These are phyloP conservation scores for Trametes coccinea DNA, from an alignment of 768 basidiomycete genomes.

Conservation along the genomic window DNA sequence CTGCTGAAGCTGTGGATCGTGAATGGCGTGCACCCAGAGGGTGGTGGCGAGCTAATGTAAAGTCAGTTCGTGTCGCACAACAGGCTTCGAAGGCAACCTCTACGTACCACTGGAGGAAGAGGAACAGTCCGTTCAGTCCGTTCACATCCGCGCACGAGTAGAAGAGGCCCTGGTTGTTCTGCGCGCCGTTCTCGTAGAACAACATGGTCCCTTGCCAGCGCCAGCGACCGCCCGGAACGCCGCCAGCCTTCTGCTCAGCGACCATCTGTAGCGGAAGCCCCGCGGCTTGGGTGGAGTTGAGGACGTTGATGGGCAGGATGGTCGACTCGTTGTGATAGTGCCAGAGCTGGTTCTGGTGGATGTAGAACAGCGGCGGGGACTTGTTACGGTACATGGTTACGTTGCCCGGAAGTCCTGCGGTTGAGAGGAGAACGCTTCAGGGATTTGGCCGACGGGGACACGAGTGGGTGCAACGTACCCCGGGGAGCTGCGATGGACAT, in stretches of 20 bases:
- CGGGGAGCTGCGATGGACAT: conserved; percentile 25
- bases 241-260: conserved; percentile 39
- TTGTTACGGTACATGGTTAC: conserved; percentile 41
- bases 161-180: conserved; percentile 46
- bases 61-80: background rate
- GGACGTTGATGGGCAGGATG: conserved; percentile 54
- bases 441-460: background rate
- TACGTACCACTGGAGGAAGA: conserved; percentile 49
- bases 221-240: conserved; percentile 50
- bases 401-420: conserved; percentile 48
- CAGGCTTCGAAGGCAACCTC: background rate
- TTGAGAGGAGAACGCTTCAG: background rate
- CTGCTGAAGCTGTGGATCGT: conserved; percentile 46
- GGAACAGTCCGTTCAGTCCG: conserved; percentile 46
- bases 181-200: conserved; percentile 43
- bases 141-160: conserved; percentile 40
- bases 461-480: conserved; percentile 12
- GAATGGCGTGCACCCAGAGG: conserved; percentile 41
- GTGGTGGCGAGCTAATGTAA: conserved; percentile 36
- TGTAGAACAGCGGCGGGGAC: conserved; percentile 52
- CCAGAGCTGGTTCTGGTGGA: conserved; percentile 52
- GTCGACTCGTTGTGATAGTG: conserved; percentile 56
- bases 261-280: conserved; percentile 51
- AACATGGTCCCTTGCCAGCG: conserved; percentile 58
- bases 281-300: conserved; percentile 47